Percentiles rank a stretch among this genome's conserved stretches.
Conservation (phyloP, 495 filamentous ascomycete species). For the Neurospora sp. region DNA sequence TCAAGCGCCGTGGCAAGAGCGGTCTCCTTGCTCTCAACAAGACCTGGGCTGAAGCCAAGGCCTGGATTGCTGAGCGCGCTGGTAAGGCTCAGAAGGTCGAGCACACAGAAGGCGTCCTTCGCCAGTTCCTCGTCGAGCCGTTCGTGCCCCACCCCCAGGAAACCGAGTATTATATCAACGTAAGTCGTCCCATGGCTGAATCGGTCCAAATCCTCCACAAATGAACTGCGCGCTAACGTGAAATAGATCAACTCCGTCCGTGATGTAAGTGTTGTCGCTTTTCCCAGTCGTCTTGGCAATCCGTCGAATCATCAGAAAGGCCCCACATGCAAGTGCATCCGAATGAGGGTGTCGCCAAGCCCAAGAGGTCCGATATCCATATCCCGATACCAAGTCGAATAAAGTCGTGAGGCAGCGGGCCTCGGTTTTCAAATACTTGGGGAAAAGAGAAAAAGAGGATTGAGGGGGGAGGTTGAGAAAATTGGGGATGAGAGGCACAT, state of each 20-base stretch:
- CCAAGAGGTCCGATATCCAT: background rate
- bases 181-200: constrained; percentile 49
- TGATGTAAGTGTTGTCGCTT: constrained; percentile 23
- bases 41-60: constrained; percentile 83
- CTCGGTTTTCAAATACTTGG: background rate
- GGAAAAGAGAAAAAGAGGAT: constrained; percentile 3
- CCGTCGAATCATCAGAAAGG: constrained; percentile 1
- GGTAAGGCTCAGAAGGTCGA: constrained; percentile 89
- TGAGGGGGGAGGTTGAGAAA: background rate
- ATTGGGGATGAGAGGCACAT: background rate
- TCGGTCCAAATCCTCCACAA: constrained; percentile 53
- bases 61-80: constrained; percentile 86
- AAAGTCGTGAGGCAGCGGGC: background rate
- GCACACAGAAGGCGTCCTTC: constrained; percentile 76
- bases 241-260: constrained; percentile 27
- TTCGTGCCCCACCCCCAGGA: constrained; percentile 89
- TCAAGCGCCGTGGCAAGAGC: constrained; percentile 98
- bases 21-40: constrained; percentile 95
- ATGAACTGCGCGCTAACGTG: constrained; percentile 43
- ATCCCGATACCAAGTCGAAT: background rate
- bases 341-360: background rate
- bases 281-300: constrained; percentile 12
- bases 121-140: constrained; percentile 95
- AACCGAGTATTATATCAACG: constrained; percentile 98
- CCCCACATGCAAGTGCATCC: constrained; percentile 14